phyloP scores from a whole-genome alignment of 352 stramenopile species.

The Albugo laibachii region DNA sequence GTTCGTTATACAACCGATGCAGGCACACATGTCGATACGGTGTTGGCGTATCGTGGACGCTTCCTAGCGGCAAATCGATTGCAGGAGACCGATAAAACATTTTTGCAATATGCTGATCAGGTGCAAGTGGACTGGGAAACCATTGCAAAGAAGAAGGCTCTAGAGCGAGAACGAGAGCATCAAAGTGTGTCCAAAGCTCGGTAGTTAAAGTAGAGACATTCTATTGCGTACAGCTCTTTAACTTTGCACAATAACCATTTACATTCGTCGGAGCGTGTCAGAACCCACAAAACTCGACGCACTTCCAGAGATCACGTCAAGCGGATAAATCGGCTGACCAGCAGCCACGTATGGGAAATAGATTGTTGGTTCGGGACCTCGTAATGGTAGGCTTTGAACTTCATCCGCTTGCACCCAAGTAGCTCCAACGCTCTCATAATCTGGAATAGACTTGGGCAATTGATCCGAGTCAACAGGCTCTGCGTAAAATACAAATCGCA shows the following conservation, averaged over 20 bases:
- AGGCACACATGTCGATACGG: slow-evolving; percentile 77
- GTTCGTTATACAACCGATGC: slow-evolving; percentile 76
- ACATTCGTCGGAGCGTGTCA: no score
- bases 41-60: slow-evolving; percentile 73
- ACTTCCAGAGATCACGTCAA: slow-evolving; percentile 28
- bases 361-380: slow-evolving; percentile 42
- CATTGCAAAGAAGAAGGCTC: slow-evolving; percentile 79
- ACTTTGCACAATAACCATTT: no score
- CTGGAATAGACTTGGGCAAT: slow-evolving; percentile 68
- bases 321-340: slow-evolving; percentile 49
- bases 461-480: slow-evolving; percentile 59
- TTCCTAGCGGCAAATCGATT: slow-evolving; percentile 76
- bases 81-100: slow-evolving; percentile 75
- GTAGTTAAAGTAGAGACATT: no score
- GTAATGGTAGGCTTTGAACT: slow-evolving; percentile 36
- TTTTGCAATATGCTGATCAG: slow-evolving; percentile 71
- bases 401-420: slow-evolving; percentile 62
- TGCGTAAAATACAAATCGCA: slow-evolving; percentile 74
- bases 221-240: no score
- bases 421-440: slow-evolving; percentile 68
- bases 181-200: slow-evolving; percentile 2
- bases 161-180: slow-evolving; percentile 64
- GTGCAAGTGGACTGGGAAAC: slow-evolving; percentile 79
- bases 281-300: not conserved
- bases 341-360: slow-evolving; percentile 58